Percentiles rank a stretch among this genome's conserved stretches.
phyloP scores from a whole-genome alignment of 2,329 filamentous ascomycete genomes.

The Metarhizium sp. region DNA sequence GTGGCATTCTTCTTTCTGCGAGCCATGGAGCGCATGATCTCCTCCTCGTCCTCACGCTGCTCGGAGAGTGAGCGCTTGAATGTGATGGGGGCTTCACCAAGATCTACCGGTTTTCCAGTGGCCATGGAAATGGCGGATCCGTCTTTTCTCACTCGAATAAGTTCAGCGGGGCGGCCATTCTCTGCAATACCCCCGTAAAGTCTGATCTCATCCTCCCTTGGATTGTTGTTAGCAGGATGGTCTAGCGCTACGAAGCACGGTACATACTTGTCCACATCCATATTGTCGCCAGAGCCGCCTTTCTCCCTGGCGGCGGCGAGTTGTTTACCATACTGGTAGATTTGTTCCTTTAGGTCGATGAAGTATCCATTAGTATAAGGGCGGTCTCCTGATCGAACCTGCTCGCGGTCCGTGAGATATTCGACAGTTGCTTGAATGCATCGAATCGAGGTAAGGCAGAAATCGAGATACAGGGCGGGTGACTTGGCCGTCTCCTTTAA shows the following conservation, averaged over 20 bases:
- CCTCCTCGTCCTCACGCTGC: conserved; percentile 68
- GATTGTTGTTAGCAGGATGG: conserved; percentile 18
- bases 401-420: conserved; percentile 76
- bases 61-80: conserved; percentile 61
- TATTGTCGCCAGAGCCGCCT: conserved; percentile 46
- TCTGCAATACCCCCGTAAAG: conserved; percentile 73
- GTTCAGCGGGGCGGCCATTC: conserved; percentile 74
- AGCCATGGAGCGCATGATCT: conserved; percentile 86
- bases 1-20: conserved; percentile 88
- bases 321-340: conserved; percentile 79
- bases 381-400: conserved; percentile 72
- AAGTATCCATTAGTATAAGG: conserved; percentile 96
- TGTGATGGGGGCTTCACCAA: conserved; percentile 39
- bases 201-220: conserved; percentile 57
- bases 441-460: conserved; percentile 83
- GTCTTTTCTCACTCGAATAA: conserved; percentile 73
- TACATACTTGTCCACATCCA: conserved; percentile 51
- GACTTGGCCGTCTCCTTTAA: conserved; percentile 70
- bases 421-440: conserved; percentile 86
- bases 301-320: conserved; percentile 67
- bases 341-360: conserved; percentile 90
- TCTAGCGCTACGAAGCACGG: conserved; percentile 20
- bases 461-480: conserved; percentile 66
- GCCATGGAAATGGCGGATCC: conserved; percentile 72
- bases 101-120: conserved; percentile 55